phyloP scores from a whole-genome alignment of 306 rosid species.

The Pyrus pyrifolia region DNA sequence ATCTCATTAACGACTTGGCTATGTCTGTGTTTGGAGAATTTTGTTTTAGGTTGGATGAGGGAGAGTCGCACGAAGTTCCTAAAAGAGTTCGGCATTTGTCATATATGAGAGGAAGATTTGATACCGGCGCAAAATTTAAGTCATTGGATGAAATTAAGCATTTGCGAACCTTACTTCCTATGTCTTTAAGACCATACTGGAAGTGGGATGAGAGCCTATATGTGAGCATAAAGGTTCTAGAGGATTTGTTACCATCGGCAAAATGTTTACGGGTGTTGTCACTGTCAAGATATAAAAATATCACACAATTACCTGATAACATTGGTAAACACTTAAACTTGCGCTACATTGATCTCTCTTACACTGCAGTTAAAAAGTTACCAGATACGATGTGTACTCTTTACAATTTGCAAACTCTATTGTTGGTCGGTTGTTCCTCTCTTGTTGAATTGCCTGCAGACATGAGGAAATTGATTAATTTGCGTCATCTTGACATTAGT shows the following conservation, averaged over 20 bases:
- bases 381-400: background rate
- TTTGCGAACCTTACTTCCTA: too few relatives aligned
- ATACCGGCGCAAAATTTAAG: too few relatives aligned
- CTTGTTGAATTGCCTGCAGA: background rate
- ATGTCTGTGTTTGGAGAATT: too few relatives aligned
- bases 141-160: too few relatives aligned
- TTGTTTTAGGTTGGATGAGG: too few relatives aligned
- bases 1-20: too few relatives aligned
- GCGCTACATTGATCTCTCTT: background rate
- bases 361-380: background rate
- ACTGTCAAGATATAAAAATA: fast-evolving
- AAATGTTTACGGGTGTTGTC: background rate
- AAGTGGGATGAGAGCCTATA: fast-evolving
- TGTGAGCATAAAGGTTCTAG: background rate
- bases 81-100: too few relatives aligned
- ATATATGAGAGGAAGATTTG: too few relatives aligned
- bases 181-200: too few relatives aligned
- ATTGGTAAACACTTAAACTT: background rate
- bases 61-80: too few relatives aligned
- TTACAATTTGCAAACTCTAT: slow-evolving; percentile 10
- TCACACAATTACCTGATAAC: background rate
- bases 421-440: background rate
- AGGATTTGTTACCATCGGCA: background rate
- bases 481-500: background rate
- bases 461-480: background rate